Evolutionary conservation across 2,329 filamentous ascomycete genomes (phyloP), one percentile per base, ranked within the genome.

Genomic region (Epichloe glyceriae): DNA sequence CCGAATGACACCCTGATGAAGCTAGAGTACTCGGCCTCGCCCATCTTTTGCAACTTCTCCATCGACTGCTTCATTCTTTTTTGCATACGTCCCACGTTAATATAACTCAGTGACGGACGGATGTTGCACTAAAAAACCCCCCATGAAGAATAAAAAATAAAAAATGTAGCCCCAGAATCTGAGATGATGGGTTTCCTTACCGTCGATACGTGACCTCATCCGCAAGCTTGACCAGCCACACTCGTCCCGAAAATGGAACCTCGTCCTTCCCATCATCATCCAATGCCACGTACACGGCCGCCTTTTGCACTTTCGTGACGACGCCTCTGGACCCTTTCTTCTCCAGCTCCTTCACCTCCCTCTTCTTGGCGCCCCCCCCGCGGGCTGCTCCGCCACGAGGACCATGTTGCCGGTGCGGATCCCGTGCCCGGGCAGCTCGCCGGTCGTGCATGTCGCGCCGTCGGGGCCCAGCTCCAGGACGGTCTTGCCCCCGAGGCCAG

Each of bases 401-500:
- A 91, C 85, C 53, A 93, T 86, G 64, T 93, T 88, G 1, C 88
- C 88, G 0, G 80, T 76, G 2, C 86, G 75, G 48, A 93, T 70
- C 26, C 85, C 86, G 70, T 91, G 86, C 62, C 88, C 83, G 1
- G 83, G 82, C 19, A 91, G 70, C 55, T 81, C 79, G 0, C 72
- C 67, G 19, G 61, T 61, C 14, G 57, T 49, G 4, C 78, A 74
- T 2, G 84, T 77, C 0, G 88, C 86, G n/a, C 79, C 69, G 61
- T 96, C 91, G 0, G 80, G 72, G 15, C 71, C 70, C 1, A 98
- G 80, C 65, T 96, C 90, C 3, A 96, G 71, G 2, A 98, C 85
- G 0, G 87, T 88, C 56, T 88, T 86, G n/a, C 93, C 93, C 15
- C 90, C 93, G 38, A 96, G 74, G 0, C 93, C 93, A 0, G 93